Base-by-base conservation (phyloP, 148 eudicot genomes). In the Rhododendron williamsianum region DNA sequence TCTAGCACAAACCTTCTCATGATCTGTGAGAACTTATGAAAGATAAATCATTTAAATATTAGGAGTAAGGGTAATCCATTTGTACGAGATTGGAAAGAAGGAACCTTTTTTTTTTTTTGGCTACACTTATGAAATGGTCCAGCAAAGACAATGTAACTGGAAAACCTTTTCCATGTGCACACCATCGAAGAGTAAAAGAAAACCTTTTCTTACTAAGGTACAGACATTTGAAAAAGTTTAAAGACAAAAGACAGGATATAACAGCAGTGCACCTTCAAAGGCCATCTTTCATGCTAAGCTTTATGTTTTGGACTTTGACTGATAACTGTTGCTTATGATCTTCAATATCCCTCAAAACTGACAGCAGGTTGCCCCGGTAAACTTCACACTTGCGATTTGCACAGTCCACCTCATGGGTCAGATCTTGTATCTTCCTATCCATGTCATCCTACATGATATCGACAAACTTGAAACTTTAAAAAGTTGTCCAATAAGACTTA, bases 371-470 rank as follows among this genome's bases (percentile, higher is more conserved):
- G 71, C 84, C 85, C 73, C 86, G 80, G 80, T 89, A 89, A 78
- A 87, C 87, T 81, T 89, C 90, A 85, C 87, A 89, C 82, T 87
- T 89, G 35, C 85, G 78, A 72, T 83, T 84, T 4, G 89, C 87
- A 25, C 72, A 76, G 15, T 87, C 90, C 85, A 89, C 87, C 69
- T 85, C 90, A 78, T 81, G 73, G 73, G 81, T 85, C 72, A 89
- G 90, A 82, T 89, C 85, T 46, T 63, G 89, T 52, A 89, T 89
- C 83, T 85, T 89, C 89, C 74, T 87, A 86, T 89, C 90, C 89
- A 89, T 81, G 41, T 89, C 89, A 85, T 87, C 90, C 90, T 89
- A 60, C 89, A 86, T 36, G 83, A 79, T 73, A 72, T 43, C 18
- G 9, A 21, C 4, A 69, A 25, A 78, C 71, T 82, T 72, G 25